These are phyloP conservation scores for Cladophialophora carrionii DNA, from an alignment of 2,329 filamentous ascomycete species.

Conservation along the genomic window DNA sequence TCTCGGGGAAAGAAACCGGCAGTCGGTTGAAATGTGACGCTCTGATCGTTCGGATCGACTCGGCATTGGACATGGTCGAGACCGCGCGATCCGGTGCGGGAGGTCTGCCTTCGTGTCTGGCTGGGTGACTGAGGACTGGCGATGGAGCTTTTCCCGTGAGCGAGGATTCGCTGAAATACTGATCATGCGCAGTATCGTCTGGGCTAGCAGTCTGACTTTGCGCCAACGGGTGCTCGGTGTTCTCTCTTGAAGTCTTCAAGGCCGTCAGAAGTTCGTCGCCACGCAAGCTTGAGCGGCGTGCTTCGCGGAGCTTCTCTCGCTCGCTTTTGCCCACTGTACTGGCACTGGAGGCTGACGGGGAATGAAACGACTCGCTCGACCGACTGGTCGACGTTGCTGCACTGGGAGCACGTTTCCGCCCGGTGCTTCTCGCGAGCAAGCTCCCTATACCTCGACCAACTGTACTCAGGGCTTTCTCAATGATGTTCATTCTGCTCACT, in stretches of 20 bases:
- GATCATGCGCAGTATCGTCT: conserved; percentile 48
- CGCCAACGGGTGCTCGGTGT: conserved; percentile 71
- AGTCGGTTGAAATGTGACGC: conserved; percentile 41
- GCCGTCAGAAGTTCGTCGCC: conserved; percentile 62
- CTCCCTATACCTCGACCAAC: conserved; percentile 65
- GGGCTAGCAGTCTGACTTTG: conserved; percentile 75
- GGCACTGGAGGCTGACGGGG: conserved; percentile 58
- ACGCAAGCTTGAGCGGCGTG: conserved; percentile 59
- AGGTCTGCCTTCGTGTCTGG: conserved; percentile 43
- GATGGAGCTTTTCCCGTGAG: conserved; percentile 24
- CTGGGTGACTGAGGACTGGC: conserved; percentile 36
- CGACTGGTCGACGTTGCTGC: conserved; percentile 58
- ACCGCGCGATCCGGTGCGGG: conserved; percentile 46
- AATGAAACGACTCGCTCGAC: conserved; percentile 59
- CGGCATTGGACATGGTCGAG: conserved; percentile 52
- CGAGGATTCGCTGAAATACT: conserved; percentile 44
- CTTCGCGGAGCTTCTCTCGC: conserved; percentile 41
- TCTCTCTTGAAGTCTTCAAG: conserved; percentile 55
- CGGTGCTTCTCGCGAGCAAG: conserved; percentile 56
- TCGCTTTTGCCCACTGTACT: conserved; percentile 60
- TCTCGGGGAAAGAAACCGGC: conserved; percentile 18
- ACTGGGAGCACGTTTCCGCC: conserved; percentile 57
- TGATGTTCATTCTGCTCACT: conserved; percentile 83
- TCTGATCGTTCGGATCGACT: conserved; percentile 52
- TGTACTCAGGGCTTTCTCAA: conserved; percentile 69